Evolutionary conservation across 2,329 filamentous ascomycete genomes (phyloP), one percentile per base, ranked within the genome.

Genomic region (Coleophoma crateriformis): DNA sequence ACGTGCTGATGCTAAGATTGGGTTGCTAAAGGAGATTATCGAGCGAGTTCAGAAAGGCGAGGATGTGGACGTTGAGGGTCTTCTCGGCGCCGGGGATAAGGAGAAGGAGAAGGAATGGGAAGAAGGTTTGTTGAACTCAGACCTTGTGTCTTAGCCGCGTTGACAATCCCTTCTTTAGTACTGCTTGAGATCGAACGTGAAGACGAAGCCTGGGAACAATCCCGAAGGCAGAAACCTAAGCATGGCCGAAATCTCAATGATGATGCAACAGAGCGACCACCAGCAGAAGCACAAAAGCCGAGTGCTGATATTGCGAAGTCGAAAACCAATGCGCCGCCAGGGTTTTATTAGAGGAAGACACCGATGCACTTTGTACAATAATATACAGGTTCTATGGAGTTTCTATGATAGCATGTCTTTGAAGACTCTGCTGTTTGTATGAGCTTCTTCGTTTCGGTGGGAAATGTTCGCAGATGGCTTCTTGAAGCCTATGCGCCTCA

Each of bases 41-140:
- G 81, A 85, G 59, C 81, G 76, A 58, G 75, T 91, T 33, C 81
- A 87, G 56, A 77, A 71, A 40, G 87, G 87, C 13, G 85, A 90
- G 65, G 76, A 87, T 14, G 87, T 96, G 17, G 89, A 97, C 67
- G 90, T 97, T 2, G 89, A 94, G 65, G 83, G 82, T 62, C 71
- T 84, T 37, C 68, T 99, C 45, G 92, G 94, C 3, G 88, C 88
- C 0, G 90, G 90, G 0, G 82, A 94, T 61, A 71, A 78, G 40
- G 77, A 78, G 56, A 81, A 81, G 64, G 94, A 99, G 69, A 73
- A 77, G 54, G 88, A 90, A 61, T 99, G 94, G 95, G 87, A 92
- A 68, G 84, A 95, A 65, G 82, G 89, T 87, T 71, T 64, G 77
- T 67, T 49, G 20, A n/a, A n/a, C n/a, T 14, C 27, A 17, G 44